These are phyloP conservation scores for Eragrostis nindensis DNA, from an alignment of 176 grass and related monocot species.

Conservation along the genomic window DNA sequence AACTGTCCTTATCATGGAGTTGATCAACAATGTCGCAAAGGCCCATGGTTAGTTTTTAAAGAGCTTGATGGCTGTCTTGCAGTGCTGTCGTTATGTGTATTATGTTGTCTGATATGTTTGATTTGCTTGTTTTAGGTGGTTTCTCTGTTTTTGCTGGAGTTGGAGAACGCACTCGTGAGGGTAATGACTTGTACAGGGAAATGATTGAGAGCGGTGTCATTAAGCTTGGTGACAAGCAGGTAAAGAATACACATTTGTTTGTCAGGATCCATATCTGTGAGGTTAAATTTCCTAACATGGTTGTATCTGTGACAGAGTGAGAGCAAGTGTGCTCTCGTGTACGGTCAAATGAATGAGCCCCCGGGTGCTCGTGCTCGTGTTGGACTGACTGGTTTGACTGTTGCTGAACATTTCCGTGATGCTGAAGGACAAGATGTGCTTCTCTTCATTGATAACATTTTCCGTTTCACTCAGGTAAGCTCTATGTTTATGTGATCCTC, in stretches of 20 bases:
- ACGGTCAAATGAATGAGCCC: slow-evolving; percentile 97
- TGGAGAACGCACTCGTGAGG: slow-evolving; percentile 92
- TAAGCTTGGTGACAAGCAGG: slow-evolving; percentile 95
- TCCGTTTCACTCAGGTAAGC: slow-evolving; percentile 89
- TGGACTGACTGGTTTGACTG: slow-evolving; percentile 91
- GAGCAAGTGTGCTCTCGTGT: slow-evolving; percentile 96
- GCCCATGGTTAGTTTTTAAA: slow-evolving; percentile 68
- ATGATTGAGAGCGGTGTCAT: slow-evolving; percentile 99
- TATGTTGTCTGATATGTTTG: slow-evolving; percentile 28
- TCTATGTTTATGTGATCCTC: not conserved
- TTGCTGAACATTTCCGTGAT: slow-evolving; percentile 96
- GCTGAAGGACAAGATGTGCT: slow-evolving; percentile 97
- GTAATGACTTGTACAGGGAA: slow-evolving; percentile 97
- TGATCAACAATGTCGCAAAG: slow-evolving; percentile 96
- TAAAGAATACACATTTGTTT: slow-evolving; percentile 24
- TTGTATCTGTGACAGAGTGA: slow-evolving; percentile 55
- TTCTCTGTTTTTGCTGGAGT: slow-evolving; percentile 98
- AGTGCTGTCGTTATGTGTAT: slow-evolving; percentile 31
- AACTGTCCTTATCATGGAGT: slow-evolving; percentile 98
- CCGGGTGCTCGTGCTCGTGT: slow-evolving; percentile 98
- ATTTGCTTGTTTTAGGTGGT: slow-evolving; percentile 66
- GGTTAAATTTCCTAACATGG: slow-evolving; percentile 31
- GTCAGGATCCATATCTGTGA: slow-evolving; percentile 4
- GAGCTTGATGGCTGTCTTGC: slow-evolving; percentile 3
- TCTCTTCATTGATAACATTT: slow-evolving; percentile 99